Conservation (phyloP, 345 rosid genomes). For the Eucalyptus pauciflora region DNA sequence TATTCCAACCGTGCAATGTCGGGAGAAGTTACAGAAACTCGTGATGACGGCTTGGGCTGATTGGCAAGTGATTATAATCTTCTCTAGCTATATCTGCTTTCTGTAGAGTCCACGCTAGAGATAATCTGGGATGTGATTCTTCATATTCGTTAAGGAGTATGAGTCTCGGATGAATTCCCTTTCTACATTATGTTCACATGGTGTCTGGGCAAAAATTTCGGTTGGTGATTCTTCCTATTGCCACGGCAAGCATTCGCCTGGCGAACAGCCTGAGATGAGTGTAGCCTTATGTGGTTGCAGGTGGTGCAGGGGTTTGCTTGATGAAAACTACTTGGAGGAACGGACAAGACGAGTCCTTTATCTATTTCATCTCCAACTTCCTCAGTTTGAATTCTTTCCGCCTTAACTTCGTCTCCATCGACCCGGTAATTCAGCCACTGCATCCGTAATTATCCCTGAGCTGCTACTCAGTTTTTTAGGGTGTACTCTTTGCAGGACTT, state of each 20-base stretch:
- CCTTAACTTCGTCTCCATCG: slow-evolving; percentile 66
- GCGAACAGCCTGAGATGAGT: neutral
- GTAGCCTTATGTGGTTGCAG: slow-evolving; percentile 1
- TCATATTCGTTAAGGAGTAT: neutral
- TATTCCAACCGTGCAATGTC: neutral
- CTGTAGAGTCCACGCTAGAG: neutral
- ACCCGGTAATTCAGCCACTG: slow-evolving; percentile 38
- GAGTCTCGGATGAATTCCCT: neutral
- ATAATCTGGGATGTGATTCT: neutral
- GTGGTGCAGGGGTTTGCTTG: slow-evolving; percentile 62
- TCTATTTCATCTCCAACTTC: slow-evolving; percentile 63
- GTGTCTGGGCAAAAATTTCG: neutral
- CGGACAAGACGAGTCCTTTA: slow-evolving; percentile 49
- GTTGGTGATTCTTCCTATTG: neutral
- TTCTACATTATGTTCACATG: neutral
- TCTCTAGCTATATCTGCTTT: neutral
- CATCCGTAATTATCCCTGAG: neutral
- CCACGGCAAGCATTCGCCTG: neutral
- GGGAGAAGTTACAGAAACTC: neutral
- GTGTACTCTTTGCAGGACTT: slow-evolving; percentile 33
- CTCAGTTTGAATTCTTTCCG: slow-evolving; percentile 67
- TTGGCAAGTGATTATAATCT: neutral
- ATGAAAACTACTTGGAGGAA: slow-evolving; percentile 74
- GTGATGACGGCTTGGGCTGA: neutral
- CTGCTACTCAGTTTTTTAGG: neutral